phyloP scores from a whole-genome alignment of 768 basidiomycete species.

The Trametes cingulata region DNA sequence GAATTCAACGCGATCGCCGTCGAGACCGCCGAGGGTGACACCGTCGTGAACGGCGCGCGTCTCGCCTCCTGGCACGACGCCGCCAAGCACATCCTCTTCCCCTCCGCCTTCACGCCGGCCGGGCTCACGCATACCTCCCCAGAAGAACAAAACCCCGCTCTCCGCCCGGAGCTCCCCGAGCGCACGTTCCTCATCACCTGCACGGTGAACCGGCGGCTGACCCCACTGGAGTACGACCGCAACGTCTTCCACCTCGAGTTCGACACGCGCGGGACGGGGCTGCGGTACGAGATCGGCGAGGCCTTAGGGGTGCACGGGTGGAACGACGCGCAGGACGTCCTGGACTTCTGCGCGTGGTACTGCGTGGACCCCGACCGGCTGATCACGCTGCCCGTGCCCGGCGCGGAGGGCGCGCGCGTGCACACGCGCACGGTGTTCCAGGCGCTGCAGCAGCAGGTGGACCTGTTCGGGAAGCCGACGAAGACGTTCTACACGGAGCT shows the following conservation, averaged over 20 bases:
- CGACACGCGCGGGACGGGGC: constrained; percentile 85
- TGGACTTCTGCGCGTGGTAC: constrained; percentile 91
- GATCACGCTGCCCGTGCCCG: constrained; percentile 76
- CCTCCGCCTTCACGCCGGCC: constrained; percentile 68
- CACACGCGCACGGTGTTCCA: constrained; percentile 97
- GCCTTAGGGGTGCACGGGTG: constrained; percentile 97
- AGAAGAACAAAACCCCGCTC: constrained; percentile 58
- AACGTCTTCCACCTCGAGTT: constrained; percentile 99
- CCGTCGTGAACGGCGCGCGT: constrained; percentile 59
- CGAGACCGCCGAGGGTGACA: constrained; percentile 57
- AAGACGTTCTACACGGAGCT: constrained; percentile 95
- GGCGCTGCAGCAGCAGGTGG: constrained; percentile 93
- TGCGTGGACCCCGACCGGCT: constrained; percentile 79
- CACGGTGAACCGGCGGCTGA: constrained; percentile 91
- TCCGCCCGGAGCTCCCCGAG: constrained; percentile 86
- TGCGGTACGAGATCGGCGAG: constrained; percentile 95
- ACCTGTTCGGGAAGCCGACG: constrained; percentile 93
- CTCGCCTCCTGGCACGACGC: constrained; percentile 80
- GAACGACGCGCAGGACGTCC: constrained; percentile 89
- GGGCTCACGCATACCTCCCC: constrained; percentile 34
- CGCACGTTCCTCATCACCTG: constrained; percentile 93
- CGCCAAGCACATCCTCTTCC: constrained; percentile 88
- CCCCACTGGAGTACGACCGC: constrained; percentile 93
- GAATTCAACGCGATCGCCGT: constrained; percentile 76
- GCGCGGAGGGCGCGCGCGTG: constrained; percentile 58